A percentile compares a stretch with the other conserved stretches of the same genome.
phyloP scores from a whole-genome alignment of 345 rosid genomes.

The Chamaenerion angustifolium region DNA sequence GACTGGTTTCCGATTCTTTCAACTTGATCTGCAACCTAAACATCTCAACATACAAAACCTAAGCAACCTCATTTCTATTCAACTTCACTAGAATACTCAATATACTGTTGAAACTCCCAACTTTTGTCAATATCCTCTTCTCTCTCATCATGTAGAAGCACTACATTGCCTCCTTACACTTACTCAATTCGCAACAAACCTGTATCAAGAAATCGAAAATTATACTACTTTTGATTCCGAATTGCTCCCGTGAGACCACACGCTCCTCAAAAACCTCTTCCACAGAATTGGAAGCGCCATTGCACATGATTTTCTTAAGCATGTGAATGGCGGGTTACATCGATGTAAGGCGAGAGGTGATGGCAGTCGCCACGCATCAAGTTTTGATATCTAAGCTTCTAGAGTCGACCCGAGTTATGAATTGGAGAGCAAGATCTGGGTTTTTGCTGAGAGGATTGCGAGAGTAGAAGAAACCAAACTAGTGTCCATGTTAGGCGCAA shows the following conservation, averaged over 20 bases:
- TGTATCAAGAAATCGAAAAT: slow-evolving; percentile 47
- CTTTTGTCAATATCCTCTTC: slow-evolving; percentile 49
- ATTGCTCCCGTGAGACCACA: slow-evolving; percentile 22
- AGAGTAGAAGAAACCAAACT: slow-evolving; percentile 33
- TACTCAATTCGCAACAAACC: slow-evolving; percentile 53
- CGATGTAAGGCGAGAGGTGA: slow-evolving; percentile 39
- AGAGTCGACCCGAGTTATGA: slow-evolving; percentile 29
- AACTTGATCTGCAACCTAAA: slow-evolving; percentile 69
- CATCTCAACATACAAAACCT: slow-evolving; percentile 95
- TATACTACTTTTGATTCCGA: slow-evolving; percentile 31
- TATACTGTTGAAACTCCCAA: slow-evolving; percentile 56
- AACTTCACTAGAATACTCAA: slow-evolving; percentile 49
- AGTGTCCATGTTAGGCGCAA: slow-evolving; percentile 27
- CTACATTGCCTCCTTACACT: slow-evolving; percentile 43
- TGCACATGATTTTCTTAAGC: slow-evolving; percentile 24
- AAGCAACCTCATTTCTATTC: slow-evolving; percentile 39
- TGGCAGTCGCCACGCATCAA: slow-evolving; percentile 47
- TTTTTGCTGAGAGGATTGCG: slow-evolving; percentile 26
- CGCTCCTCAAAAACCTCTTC: slow-evolving; percentile 39
- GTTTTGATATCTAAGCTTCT: slow-evolving; percentile 30
- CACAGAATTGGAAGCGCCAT: slow-evolving; percentile 11
- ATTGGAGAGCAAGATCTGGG: slow-evolving; percentile 47
- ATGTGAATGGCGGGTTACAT: slow-evolving; percentile 45
- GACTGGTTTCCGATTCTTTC: no score
- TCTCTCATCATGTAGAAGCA: slow-evolving; percentile 59